These are phyloP conservation scores for Mycena rebaudengoi DNA, from an alignment of 768 basidiomycete genomes.

Conservation along the genomic window DNA sequence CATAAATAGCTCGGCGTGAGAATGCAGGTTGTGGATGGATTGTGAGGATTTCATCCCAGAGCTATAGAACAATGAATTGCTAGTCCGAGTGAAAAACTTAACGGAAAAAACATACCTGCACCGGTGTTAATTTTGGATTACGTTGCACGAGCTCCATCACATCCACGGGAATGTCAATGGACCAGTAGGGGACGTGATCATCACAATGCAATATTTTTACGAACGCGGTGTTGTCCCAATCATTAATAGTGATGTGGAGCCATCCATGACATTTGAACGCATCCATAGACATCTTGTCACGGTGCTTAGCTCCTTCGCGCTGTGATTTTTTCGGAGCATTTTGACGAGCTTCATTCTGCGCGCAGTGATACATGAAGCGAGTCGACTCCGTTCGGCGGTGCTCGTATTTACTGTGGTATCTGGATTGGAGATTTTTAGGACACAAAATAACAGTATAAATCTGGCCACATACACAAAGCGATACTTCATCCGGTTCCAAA, in stretches of 20 bases:
- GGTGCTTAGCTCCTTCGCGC: not conserved
- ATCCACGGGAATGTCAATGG: not conserved
- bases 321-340: not conserved
- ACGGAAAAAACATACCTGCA: not conserved
- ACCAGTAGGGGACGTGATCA: not conserved
- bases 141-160: not conserved
- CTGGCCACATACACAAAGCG: not conserved
- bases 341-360: not conserved
- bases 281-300: not conserved
- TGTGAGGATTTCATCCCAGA: not conserved
- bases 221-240: not conserved
- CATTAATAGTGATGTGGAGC: not conserved
- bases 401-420: conserved; percentile 10
- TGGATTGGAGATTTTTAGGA: no score
- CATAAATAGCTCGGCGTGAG: not conserved
- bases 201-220: not conserved
- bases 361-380: not conserved
- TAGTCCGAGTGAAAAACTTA: conserved; percentile 15
- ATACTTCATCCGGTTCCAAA: no score
- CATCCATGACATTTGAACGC: conserved; percentile 3
- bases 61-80: conserved; percentile 1
- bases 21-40: not conserved
- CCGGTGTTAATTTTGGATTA: not conserved
- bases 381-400: no score
- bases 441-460: no score